Percentiles rank a stretch among this genome's conserved stretches.
phyloP scores from a whole-genome alignment of 345 rosid species.

The Excoecaria agallocha region DNA sequence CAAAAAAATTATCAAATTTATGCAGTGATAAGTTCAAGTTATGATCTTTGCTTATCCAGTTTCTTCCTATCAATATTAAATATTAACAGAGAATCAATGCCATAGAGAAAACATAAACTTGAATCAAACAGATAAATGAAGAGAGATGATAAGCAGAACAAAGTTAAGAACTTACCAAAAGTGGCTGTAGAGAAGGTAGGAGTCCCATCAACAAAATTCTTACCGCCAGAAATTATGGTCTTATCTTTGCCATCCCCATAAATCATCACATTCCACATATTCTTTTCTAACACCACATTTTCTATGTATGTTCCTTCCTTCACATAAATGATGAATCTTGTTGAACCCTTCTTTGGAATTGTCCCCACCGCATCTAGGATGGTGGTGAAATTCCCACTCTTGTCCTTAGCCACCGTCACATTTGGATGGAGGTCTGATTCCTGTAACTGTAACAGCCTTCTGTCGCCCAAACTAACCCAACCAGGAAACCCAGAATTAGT shows the following conservation, averaged over 20 bases:
- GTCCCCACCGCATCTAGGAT: slow-evolving; percentile 51
- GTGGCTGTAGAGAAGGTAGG: slow-evolving; percentile 62
- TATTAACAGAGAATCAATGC: neutral
- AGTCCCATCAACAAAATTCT: slow-evolving; percentile 45
- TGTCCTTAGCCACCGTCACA: slow-evolving; percentile 64
- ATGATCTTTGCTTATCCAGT: neutral
- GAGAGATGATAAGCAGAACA: neutral
- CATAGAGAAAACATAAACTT: neutral
- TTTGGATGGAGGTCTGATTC: slow-evolving; percentile 28
- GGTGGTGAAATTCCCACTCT: slow-evolving; percentile 47
- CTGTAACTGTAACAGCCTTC: slow-evolving; percentile 61
- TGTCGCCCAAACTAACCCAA: slow-evolving; percentile 50
- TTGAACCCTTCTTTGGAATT: slow-evolving; percentile 46
- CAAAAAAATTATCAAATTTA: neutral
- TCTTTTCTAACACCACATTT: slow-evolving; percentile 57
- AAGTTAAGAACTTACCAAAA: slow-evolving; percentile 42
- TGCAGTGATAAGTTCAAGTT: neutral
- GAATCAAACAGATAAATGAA: neutral
- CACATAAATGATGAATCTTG: slow-evolving; percentile 57
- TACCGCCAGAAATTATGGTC: slow-evolving; percentile 57
- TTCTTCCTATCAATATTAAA: neutral
- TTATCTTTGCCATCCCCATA: slow-evolving; percentile 61
- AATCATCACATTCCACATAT: slow-evolving; percentile 71
- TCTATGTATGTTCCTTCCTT: slow-evolving; percentile 64
- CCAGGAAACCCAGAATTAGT: slow-evolving; percentile 44